Evolutionary conservation across 2,329 filamentous ascomycete genomes (phyloP), one percentile per base, ranked within the genome.

Genomic region (Ascomycota sp.): DNA sequence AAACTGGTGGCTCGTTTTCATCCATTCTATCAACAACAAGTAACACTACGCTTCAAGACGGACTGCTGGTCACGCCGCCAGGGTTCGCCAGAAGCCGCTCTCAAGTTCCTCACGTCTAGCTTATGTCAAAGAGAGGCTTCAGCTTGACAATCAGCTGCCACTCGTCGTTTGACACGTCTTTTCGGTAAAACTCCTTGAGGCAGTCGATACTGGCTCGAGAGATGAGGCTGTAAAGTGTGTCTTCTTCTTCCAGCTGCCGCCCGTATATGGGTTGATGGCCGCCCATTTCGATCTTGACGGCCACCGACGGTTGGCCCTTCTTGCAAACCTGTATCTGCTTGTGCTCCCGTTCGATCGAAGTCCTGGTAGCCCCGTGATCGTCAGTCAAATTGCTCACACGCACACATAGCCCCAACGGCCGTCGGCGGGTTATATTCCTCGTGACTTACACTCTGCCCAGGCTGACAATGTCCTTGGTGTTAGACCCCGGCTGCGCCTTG

Each of bases 301-400:
- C 89, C 8, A 98, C 91, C 2, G 83, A 91, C n/a, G 91, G 89
- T 48, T 92, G 80, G 30, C 86, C 86, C 59, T 83, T 86, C 57
- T 98, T 98, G 62, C 82, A 92, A 33, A 93, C 65, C 8, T 65
- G 69, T 40, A 98, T 75, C 38, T 89, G 73, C 61, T 98, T 98
- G 68, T 98, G 89, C 42, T 98, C 91, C 49, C 91, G 76, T 55
- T 98, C 86, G 47, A 98, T 98, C 2, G 78, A 85, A 32, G 80
- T 80, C n/a, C 85, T 93, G 45, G 33, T 22, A 12, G 21, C n/a
- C n/a, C n/a, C n/a, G n/a, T n/a, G n/a, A n/a, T n/a, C n/a, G n/a
- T n/a, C n/a, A n/a, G n/a, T n/a, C n/a, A n/a, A n/a, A n/a, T n/a
- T n/a, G n/a, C n/a, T n/a, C n/a, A n/a, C n/a, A n/a, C n/a, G n/a